Base-by-base conservation (phyloP, 345 rosid species). In the Streptanthus diversifolius region DNA sequence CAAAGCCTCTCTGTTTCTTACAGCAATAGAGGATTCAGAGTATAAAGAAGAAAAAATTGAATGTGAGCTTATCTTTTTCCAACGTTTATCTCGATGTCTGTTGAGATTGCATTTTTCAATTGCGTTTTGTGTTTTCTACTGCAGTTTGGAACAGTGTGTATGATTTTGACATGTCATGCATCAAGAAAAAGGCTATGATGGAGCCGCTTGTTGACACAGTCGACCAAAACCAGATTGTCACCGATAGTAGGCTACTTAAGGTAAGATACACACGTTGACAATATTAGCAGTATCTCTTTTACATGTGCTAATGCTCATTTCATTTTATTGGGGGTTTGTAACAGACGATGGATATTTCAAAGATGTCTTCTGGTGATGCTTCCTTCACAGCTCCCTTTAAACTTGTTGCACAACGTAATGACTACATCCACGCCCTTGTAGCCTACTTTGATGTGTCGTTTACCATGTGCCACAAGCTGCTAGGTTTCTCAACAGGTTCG, bases 371-470 rank as follows among this genome's bases (percentile, higher is more conserved):
- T 11, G 99, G 97, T 69, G 99, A 95, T 86, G 92, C 95, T 79
- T 88, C 98, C 73, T 95, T 92, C 82, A 90, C 91, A 7, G 97
- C 86, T 77, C 87, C 98, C 47, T 92, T 92, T 79, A 95, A 92
- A 82, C 97, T 95, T 45, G 84, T 90, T 63, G 98, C 99, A 57
- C 84, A 92, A 67, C 92, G 97, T n/a, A 85, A 95, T 73, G 99
- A 95, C 81, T 92, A 85, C 83, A 88, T 95, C 87, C 99, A 95
- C 65, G 98, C 99, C 40, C 82, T 95, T 63, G 98, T 92, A 40
- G 99, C 99, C n/a, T 92, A 90, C 77, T 95, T 95, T 60, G 99
- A 92, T 76, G 98, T 95, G n/a, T 83, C 96, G 5, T 95, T 95
- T 76, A 90, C 98, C 53, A 90, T 82, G 81, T 92, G 98, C 74